These are phyloP conservation scores for Mucor racemosus DNA, from an alignment of 371 early-diverging fungal genomes.

Conservation along the genomic window DNA sequence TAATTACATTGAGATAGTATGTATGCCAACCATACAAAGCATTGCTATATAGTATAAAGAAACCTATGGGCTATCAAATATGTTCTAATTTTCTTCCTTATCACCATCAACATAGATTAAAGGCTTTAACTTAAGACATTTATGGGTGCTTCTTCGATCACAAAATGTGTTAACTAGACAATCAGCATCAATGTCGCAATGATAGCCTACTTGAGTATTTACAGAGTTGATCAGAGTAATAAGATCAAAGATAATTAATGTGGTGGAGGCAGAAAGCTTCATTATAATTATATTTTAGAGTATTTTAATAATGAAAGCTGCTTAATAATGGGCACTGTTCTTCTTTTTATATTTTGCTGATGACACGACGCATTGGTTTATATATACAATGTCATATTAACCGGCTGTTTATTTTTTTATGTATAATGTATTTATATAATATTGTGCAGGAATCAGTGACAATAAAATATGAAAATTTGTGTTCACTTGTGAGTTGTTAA, in stretches of 20 bases:
- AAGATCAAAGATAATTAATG: not conserved
- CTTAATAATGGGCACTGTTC: not conserved
- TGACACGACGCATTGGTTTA: too few species aligned
- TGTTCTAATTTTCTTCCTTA: not conserved
- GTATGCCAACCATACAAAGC: too few species aligned
- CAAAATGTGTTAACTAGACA: not conserved
- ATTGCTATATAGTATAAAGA: too few species aligned
- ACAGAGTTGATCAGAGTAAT: not conserved
- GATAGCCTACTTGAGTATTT: not conserved
- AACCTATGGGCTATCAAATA: not conserved
- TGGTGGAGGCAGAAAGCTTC: not conserved
- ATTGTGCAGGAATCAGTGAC: too few species aligned
- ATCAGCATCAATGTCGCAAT: not conserved
- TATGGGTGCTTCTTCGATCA: not conserved
- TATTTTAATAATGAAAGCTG: too few species aligned
- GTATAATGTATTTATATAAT: too few species aligned
- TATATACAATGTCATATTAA: too few species aligned
- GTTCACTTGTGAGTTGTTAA: too few species aligned
- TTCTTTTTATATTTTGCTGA: not conserved
- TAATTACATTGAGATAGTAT: too few species aligned
- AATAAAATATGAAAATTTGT: too few species aligned
- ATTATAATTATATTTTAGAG: not conserved
- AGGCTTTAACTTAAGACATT: not conserved
- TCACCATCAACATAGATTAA: not conserved
- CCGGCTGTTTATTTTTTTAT: too few species aligned